Evolutionary conservation across 2,329 filamentous ascomycete species (phyloP).

Genomic region (Fragosphaeria purpurea): DNA sequence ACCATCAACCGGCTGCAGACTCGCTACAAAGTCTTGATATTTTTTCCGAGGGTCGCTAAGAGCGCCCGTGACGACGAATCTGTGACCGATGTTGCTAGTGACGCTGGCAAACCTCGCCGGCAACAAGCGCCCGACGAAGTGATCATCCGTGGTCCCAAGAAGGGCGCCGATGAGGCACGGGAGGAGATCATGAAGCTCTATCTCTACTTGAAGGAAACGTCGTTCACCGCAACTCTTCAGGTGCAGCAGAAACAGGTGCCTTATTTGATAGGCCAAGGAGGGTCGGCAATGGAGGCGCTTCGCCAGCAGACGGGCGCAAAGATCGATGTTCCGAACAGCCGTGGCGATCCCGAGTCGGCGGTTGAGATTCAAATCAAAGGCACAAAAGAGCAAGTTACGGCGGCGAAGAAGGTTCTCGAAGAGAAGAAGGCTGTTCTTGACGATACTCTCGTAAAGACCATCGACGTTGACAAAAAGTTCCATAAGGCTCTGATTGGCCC

Average conservation of each 20-base stretch:
- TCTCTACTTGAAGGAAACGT: conserved; percentile 85
- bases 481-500: conserved; percentile 83
- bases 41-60: conserved; percentile 70
- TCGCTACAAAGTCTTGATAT: conserved; percentile 87
- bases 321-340: conserved; percentile 80
- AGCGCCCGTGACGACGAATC: conserved; percentile 59
- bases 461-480: conserved; percentile 91
- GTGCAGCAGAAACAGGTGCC: conserved; percentile 88
- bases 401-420: conserved; percentile 82
- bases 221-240: conserved; percentile 65
- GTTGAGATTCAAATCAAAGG: conserved; percentile 90
- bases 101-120: conserved; percentile 53
- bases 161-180: conserved; percentile 81
- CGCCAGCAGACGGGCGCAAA: conserved; percentile 75
- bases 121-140: conserved; percentile 83
- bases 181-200: conserved; percentile 84
- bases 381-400: conserved; percentile 80
- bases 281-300: conserved; percentile 82
- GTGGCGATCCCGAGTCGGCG: conserved; percentile 57
- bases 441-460: conserved; percentile 70
- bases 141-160: conserved; percentile 80
- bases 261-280: conserved; percentile 85
- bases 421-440: conserved; percentile 83
- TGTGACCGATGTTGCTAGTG: conserved; percentile 57
- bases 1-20: conserved; percentile 89